Base-by-base conservation (phyloP, 345 rosid genomes). In the Camelina hispida region DNA sequence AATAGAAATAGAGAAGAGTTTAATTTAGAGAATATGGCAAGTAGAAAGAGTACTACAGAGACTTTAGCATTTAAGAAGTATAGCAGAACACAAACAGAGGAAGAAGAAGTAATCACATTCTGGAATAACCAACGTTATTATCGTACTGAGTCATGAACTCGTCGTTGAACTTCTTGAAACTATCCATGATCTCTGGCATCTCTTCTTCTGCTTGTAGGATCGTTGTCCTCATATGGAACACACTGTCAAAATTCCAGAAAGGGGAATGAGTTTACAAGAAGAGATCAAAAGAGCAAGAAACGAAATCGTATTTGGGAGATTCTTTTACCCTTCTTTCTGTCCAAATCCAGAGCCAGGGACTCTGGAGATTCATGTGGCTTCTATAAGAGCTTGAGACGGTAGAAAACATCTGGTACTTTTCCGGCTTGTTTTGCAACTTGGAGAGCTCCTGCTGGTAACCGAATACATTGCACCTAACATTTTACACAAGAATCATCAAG, bases 301-400 rank as follows among this genome's bases (percentile, higher is more conserved):
- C 16, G 1, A 25, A 47, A 23, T 9, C 0, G 13, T 62, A 4
- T 42, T 23, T 23, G 22, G 28, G 22, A 62, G 52, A 23, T 42
- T 67, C 5, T 3, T 25, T 66, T 84, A 95, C 99, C 97, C 97
- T 81, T 91, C 97, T 86, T 91, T 95, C 79, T 95, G 99, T 69
- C 99, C 97, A 59, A 95, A 95, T 69, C 97, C 99, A 9, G 99
- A 95, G 76, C 99, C 99, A 42, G 99, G 91, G 97, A n/a, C n/a
- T n/a, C n/a, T n/a, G n/a, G n/a, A n/a, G n/a, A n/a, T n/a, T n/a
- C n/a, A n/a, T n/a, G n/a, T n/a, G n/a, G n/a, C n/a, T n/a, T n/a
- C n/a, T n/a, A n/a, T n/a, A n/a, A 9, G 99, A 95, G 76, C 99
- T 97, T 37, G 99, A 20, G 22, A 75, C 99, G 91, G 81, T 95